Percentiles rank a stretch among this genome's conserved stretches.
phyloP scores from a whole-genome alignment of 345 rosid genomes.

The Eucalyptus paniculata region DNA sequence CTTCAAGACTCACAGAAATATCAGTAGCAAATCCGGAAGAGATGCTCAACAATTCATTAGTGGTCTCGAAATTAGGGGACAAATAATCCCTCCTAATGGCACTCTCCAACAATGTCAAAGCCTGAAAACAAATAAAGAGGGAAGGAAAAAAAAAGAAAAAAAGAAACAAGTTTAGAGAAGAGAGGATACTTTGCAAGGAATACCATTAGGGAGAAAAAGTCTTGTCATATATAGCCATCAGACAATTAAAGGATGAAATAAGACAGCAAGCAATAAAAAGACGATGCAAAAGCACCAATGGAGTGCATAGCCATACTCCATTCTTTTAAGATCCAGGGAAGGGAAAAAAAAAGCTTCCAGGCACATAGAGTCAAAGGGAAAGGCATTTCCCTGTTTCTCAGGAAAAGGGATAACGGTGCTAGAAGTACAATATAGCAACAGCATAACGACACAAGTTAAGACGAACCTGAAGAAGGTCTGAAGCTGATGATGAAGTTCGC shows the following conservation, averaged over 20 bases:
- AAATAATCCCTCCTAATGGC: constrained; percentile 47
- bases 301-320: not conserved
- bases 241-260: not conserved
- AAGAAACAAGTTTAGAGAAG: not conserved
- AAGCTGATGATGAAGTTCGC: constrained; percentile 41
- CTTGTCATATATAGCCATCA: not conserved
- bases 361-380: not conserved
- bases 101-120: constrained; percentile 47
- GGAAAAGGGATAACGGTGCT: not conserved
- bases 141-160: not conserved
- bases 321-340: not conserved
- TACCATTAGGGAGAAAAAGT: not conserved
- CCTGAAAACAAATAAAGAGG: constrained; percentile 15
- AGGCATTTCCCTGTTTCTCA: not conserved
- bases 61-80: constrained; percentile 57
- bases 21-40: not conserved
- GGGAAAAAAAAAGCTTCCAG: not conserved
- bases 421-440: not conserved
- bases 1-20: constrained; percentile 3
- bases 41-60: constrained; percentile 40
- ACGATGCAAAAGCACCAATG: not conserved
- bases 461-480: constrained; percentile 52
- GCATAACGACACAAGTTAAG: not conserved
- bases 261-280: not conserved
- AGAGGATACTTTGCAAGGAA: not conserved